A percentile compares a stretch with the other conserved stretches of the same genome.
Evolutionary conservation across 2,329 filamentous ascomycete species (phyloP).

Genomic region (Aspergillus fructus): DNA sequence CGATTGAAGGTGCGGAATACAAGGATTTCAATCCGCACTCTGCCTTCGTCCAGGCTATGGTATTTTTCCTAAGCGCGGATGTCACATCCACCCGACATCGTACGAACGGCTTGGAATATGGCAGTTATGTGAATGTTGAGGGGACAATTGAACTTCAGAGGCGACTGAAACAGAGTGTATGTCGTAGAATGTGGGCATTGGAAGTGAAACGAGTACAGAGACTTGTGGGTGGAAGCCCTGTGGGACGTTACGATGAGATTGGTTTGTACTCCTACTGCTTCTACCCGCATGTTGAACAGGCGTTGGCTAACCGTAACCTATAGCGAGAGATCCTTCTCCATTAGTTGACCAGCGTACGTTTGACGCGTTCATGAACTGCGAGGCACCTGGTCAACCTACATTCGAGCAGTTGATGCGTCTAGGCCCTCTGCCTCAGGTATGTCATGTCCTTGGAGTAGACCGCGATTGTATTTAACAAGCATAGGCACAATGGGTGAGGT

Average conservation of each 20-base stretch:
- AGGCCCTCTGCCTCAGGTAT: slow-evolving; percentile 40
- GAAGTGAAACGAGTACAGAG: slow-evolving; percentile 43
- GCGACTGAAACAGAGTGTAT: slow-evolving; percentile 39
- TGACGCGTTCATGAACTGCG: slow-evolving; percentile 43
- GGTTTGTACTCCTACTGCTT: slow-evolving; percentile 25
- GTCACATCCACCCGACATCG: slow-evolving; percentile 37
- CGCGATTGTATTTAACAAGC: slow-evolving; percentile 19
- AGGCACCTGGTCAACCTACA: slow-evolving; percentile 31
- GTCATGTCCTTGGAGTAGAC: slow-evolving; percentile 4
- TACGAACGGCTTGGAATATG: slow-evolving; percentile 40
- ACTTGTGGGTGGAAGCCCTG: slow-evolving; percentile 38
- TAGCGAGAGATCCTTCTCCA: slow-evolving; percentile 32
- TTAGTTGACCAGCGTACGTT: slow-evolving; percentile 38
- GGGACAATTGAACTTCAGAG: slow-evolving; percentile 43
- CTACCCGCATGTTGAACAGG: neutral
- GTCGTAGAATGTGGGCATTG: slow-evolving; percentile 43
- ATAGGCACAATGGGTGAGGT: slow-evolving; percentile 38
- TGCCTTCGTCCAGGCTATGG: slow-evolving; percentile 40
- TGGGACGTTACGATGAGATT: slow-evolving; percentile 35
- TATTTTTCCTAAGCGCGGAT: slow-evolving; percentile 43
- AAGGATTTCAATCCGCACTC: slow-evolving; percentile 44
- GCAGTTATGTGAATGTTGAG: slow-evolving; percentile 46
- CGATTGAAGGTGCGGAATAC: slow-evolving; percentile 39
- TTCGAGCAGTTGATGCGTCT: slow-evolving; percentile 41
- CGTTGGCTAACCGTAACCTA: neutral